Base-by-base conservation (phyloP, 441 rosid genomes). In the Populus trichocarpa region DNA sequence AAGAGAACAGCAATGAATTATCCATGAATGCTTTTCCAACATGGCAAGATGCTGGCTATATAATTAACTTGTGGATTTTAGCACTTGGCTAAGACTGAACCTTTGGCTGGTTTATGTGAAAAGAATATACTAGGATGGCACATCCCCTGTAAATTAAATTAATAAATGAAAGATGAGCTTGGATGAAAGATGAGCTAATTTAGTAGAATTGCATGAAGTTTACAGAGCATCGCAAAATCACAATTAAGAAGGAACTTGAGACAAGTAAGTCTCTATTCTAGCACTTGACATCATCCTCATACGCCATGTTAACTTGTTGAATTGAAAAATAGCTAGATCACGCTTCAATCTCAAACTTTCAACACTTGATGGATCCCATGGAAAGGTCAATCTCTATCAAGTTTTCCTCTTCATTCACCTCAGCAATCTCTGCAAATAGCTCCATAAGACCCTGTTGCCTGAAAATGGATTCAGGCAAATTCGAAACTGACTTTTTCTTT, bases 331-430 rank as follows among this genome's bases (percentile, higher is more conserved):
- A 5, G 59, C 42, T 71, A 14, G 0, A 42, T 78, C 72, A 77
- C 26, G 81, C 80, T 75, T 82, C 75, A 80, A 81, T 75, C 33
- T 79, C 77, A 69, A 78, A 68, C 40, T 68, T 75, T 71, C 84
- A 63, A 63, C 86, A 79, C 81, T 91, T 91, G 79, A 91, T 91
- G 67, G 91, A 91, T 12, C 92, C 92, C 84, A 89, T 77, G 13
- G 90, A 86, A 73, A 92, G 87, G 81, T 92, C 97, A 80, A 92
- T 92, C 84, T 92, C 97, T 70, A 92, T 90, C 75, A 92, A 81
- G 74, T 87, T 88, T 63, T 90, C 95, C 64, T 90, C 97, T 65
- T 89, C 97, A 72, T 72, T 90, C 28, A 73, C 85, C 73, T 89
- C 94, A 75, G 81, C 85, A 0, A 83, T 76, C 69, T 92, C 93